A percentile compares a stretch with the other conserved stretches of the same genome.
These are phyloP conservation scores for Chrysoporthe puriensis DNA, from an alignment of 2,329 filamentous ascomycete genomes.

Conservation along the genomic window DNA sequence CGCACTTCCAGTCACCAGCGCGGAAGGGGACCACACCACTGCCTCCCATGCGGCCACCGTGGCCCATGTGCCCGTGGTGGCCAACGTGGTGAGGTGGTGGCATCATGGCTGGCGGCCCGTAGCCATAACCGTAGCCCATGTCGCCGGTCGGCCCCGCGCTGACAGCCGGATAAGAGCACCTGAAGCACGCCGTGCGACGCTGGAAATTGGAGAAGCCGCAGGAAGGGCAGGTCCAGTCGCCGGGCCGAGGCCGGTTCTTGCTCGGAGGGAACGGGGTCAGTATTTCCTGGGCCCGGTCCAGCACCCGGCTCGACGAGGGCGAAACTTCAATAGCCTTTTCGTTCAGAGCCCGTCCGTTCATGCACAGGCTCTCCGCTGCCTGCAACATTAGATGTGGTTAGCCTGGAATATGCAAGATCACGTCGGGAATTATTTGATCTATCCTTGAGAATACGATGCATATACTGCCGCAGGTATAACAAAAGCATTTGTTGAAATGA, in stretches of 20 bases:
- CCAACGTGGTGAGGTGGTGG: constrained; percentile 72
- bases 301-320: constrained; percentile 92
- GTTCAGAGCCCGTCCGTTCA: constrained; percentile 97
- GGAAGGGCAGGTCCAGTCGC: constrained; percentile 98
- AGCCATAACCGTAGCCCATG: constrained; percentile 64
- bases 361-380: constrained; percentile 97
- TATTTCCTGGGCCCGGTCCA: constrained; percentile 94
- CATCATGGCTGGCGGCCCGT: constrained; percentile 76
- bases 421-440: neutral
- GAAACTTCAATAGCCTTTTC: constrained; percentile 99
- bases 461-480: neutral
- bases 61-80: constrained; percentile 52
- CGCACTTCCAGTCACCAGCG: constrained; percentile 98
- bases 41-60: constrained; percentile 73
- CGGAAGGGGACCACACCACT: constrained; percentile 93
- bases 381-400: constrained; percentile 41
- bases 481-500: no score
- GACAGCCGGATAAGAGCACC: constrained; percentile 97
- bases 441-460: neutral
- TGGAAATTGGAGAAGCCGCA: constrained; percentile 99
- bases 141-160: constrained; percentile 74
- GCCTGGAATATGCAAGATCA: constrained; percentile 9
- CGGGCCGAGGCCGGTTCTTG: constrained; percentile 95
- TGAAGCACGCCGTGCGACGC: constrained; percentile 96
- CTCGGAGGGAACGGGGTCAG: constrained; percentile 96